Evolutionary conservation across 1,284 basidiomycete species (phyloP).

Genomic region (Austropuccinia psidii): DNA sequence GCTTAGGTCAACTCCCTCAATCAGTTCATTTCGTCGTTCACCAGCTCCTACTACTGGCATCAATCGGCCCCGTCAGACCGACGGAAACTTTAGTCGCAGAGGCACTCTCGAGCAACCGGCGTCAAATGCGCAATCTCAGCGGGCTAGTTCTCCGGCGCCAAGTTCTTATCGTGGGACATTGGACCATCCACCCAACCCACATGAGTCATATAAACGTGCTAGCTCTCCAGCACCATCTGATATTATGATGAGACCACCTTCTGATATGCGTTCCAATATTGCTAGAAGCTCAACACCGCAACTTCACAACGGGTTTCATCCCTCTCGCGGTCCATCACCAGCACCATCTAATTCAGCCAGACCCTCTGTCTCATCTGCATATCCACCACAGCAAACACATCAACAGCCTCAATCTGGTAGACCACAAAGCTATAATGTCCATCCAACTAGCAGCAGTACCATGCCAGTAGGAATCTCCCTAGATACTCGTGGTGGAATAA

Average conservation of each 20-base stretch:
- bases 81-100: slow-evolving; percentile 3
- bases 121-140: not conserved
- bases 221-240: not conserved
- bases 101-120: not conserved
- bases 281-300: slow-evolving; percentile 19
- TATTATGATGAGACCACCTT: slow-evolving; percentile 5
- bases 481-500: slow-evolving; percentile 66
- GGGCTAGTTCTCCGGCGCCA: slow-evolving; percentile 32
- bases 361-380: slow-evolving; percentile 1
- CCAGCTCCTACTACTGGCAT: slow-evolving; percentile 18
- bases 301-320: slow-evolving; percentile 6
- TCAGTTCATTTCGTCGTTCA: slow-evolving; percentile 21
- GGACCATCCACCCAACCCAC: not conserved
- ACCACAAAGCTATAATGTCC: not conserved
- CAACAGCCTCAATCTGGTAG: not conserved
- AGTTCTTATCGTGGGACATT: not conserved
- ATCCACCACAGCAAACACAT: not conserved
- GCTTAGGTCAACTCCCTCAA: slow-evolving; percentile 32
- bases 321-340: slow-evolving; percentile 15
- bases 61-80: not conserved
- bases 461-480: slow-evolving; percentile 62
- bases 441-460: not conserved
- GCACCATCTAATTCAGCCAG: slow-evolving; percentile 5
- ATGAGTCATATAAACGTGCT: slow-evolving; percentile 4
- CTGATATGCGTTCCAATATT: slow-evolving; percentile 4